phyloP scores from a whole-genome alignment of 1,284 basidiomycete species.

The Cerioporus squamosus region DNA sequence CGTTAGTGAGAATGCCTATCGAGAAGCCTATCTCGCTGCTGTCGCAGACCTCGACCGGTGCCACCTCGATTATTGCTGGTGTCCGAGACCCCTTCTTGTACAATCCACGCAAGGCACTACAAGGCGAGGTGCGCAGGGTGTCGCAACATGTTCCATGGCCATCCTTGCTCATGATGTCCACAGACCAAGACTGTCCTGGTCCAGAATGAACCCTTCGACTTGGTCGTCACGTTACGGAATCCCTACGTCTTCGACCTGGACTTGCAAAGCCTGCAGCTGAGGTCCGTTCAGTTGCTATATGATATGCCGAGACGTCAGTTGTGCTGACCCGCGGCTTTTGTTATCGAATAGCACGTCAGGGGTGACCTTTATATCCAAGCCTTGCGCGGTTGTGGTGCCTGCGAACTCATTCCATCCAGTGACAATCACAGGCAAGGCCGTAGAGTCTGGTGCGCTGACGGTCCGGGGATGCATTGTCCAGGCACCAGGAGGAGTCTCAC shows the following conservation, averaged over 20 bases:
- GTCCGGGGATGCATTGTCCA: constrained; percentile 83
- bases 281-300: constrained; percentile 49
- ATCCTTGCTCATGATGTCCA: not conserved
- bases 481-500: constrained; percentile 72
- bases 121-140: constrained; percentile 55
- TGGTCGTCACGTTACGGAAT: constrained; percentile 87
- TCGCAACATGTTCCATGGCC: not conserved
- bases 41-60: constrained; percentile 43
- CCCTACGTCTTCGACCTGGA: constrained; percentile 92
- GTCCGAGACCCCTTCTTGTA: constrained; percentile 85
- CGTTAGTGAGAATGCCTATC: constrained; percentile 70
- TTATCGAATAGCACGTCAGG: constrained; percentile 76
- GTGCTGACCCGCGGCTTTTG: not conserved
- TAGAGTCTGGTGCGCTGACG: constrained; percentile 66
- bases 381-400: constrained; percentile 65
- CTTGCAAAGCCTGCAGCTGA: constrained; percentile 78
- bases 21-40: constrained; percentile 72
- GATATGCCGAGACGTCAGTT: too few species aligned
- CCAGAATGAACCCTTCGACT: constrained; percentile 83
- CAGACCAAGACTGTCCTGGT: constrained; percentile 72
- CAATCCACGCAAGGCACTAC: constrained; percentile 73
- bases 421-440: constrained; percentile 71
- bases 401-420: constrained; percentile 78
- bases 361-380: constrained; percentile 70
- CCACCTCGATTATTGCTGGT: constrained; percentile 54